Base-by-base conservation (phyloP, 2,329 filamentous ascomycete genomes). In the Xylaria sp. region DNA sequence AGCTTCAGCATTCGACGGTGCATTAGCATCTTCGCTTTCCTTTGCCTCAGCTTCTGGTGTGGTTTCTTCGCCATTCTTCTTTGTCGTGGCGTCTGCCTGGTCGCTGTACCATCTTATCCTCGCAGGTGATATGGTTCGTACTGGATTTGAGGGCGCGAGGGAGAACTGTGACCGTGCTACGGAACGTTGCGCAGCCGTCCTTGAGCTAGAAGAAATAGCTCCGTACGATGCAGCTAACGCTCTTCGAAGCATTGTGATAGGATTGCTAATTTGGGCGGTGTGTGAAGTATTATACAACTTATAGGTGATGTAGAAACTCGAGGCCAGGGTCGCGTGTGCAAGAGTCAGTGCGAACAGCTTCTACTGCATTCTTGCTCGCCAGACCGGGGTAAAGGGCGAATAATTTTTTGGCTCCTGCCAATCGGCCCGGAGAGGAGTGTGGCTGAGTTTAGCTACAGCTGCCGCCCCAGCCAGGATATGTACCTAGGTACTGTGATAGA, bases 131-230 rank as follows among this genome's bases (percentile, higher is more conserved):
- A 61, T 61, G 51, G 68, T 63, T 62, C 72, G 70, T 54, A 74
- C 67, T 57, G 77, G 73, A 73, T 72, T 74, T 67, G 76, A 54
- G 17, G 68, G 60, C 33, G 67, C 70, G 53, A 78, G 76, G 70
- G 77, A 76, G 64, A 77, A 81, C 68, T 81, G 80, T 63, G 82
- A 76, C 65, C 83, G 71, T 62, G 68, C 27, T 53, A 83, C 67
- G 65, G 79, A 77, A 75, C 80, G 79, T 74, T 82, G 81, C 64
- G 84, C 77, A 79, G 84, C 81, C 59, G 65, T 75, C 71, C 69
- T 70, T 21, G 73, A 68, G 68, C 64, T 71, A 31, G 67, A 69
- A 52, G 64, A 64, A 29, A 72, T 54, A 49, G 71, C 72, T 70
- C 70, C 72, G 9, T 71, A 66, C 13, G 73, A 74, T 15, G 67